Evolutionary conservation across 1,139 yeast genomes (phyloP).

Genomic region (Magnusiomyces suaveolens): DNA sequence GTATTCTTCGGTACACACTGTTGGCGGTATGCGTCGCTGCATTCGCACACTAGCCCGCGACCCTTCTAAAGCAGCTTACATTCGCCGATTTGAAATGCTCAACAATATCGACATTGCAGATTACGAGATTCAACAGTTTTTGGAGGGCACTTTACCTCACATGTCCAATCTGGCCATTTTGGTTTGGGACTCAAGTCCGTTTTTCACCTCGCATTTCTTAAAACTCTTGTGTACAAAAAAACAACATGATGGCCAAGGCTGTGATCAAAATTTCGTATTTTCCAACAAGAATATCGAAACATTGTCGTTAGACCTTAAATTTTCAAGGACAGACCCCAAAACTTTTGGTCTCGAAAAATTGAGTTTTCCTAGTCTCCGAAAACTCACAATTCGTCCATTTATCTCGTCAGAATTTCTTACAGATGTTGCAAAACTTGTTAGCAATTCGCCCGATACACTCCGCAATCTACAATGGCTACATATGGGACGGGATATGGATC

Average conservation of each 20-base stretch:
- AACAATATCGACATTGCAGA: constrained; percentile 22
- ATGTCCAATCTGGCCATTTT: constrained; percentile 17
- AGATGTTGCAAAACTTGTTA: constrained; percentile 17
- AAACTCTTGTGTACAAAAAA: constrained; percentile 5
- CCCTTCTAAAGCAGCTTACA: constrained; percentile 13
- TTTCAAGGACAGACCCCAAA: not conserved
- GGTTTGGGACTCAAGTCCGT: constrained; percentile 21
- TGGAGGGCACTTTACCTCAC: constrained; percentile 16
- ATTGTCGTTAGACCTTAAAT: not conserved
- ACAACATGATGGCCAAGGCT: not conserved
- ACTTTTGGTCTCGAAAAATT: constrained; percentile 1
- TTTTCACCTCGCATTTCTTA: constrained; percentile 19
- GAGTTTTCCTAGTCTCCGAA: constrained; percentile 16
- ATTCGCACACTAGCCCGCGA: constrained; percentile 16
- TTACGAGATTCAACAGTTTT: constrained; percentile 17
- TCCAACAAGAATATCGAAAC: not conserved
- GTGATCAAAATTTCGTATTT: no score
- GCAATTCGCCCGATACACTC: constrained; percentile 15
- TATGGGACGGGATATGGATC: constrained; percentile 16
- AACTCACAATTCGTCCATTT: constrained; percentile 19
- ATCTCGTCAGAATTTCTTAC: constrained; percentile 15
- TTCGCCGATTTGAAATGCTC: constrained; percentile 20
- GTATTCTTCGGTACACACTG: constrained; percentile 21
- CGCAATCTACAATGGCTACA: constrained; percentile 14
- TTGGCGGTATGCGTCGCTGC: constrained; percentile 22